A percentile compares a stretch with the other conserved stretches of the same genome.
These are phyloP conservation scores for Brettanomyces custersianus DNA, from an alignment of 805 yeast genomes.

Conservation along the genomic window DNA sequence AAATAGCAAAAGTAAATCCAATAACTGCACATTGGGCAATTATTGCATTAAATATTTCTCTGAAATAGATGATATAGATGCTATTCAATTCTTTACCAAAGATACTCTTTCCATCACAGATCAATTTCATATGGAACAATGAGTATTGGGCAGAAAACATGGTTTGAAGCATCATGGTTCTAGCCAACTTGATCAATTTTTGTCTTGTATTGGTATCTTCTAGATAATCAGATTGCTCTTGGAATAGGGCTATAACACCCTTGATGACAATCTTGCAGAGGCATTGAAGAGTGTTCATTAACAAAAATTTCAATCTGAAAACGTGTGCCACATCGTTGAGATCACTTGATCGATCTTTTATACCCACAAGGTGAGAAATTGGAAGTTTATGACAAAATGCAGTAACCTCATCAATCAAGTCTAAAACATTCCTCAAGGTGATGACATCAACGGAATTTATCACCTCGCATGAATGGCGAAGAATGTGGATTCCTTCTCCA, in stretches of 20 bases:
- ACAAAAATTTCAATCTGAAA: background rate
- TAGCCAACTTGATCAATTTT: background rate
- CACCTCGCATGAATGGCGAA: background rate
- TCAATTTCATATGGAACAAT: background rate
- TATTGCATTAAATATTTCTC: background rate
- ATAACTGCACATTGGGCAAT: background rate
- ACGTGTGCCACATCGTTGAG: background rate
- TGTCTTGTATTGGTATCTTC: background rate
- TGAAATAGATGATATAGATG: conserved; percentile 1
- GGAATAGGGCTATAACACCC: background rate
- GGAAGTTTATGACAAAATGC: background rate
- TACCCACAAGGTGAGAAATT: background rate
- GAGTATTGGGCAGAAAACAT: background rate
- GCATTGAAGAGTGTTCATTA: background rate
- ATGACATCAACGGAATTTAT: background rate
- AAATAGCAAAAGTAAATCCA: background rate
- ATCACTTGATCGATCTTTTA: background rate
- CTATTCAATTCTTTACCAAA: conserved; percentile 1
- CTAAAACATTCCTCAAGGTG: background rate
- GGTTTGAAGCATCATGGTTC: background rate
- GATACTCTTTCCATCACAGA: background rate
- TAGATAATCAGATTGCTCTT: background rate
- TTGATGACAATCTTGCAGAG: background rate
- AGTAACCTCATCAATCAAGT: background rate
- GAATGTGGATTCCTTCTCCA: background rate